phyloP scores from a whole-genome alignment of 441 rosid species.

The Erodium texanum region DNA sequence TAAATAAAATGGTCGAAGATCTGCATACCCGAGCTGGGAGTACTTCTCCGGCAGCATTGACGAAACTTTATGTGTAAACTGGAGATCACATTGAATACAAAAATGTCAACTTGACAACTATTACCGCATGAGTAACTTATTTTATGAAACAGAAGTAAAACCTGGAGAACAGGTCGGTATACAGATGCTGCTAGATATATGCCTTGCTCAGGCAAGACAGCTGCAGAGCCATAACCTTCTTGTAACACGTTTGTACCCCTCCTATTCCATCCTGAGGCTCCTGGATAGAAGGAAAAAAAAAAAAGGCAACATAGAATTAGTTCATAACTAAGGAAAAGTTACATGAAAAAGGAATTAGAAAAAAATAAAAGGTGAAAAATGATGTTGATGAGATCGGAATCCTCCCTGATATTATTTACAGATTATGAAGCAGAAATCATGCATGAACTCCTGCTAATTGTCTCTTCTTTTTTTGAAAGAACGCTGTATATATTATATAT shows the following conservation, averaged over 20 bases:
- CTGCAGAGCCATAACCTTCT: slow-evolving; percentile 96
- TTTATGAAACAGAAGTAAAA: slow-evolving; percentile 24
- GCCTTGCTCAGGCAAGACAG: slow-evolving; percentile 98
- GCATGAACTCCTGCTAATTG: neutral
- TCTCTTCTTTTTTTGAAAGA: too few species aligned
- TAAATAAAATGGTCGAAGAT: neutral
- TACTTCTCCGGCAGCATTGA: slow-evolving; percentile 80
- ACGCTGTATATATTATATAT: too few species aligned
- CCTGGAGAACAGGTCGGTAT: slow-evolving; percentile 94
- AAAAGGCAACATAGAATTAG: neutral
- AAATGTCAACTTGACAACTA: slow-evolving; percentile 14
- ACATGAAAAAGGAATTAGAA: neutral
- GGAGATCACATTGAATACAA: slow-evolving; percentile 32
- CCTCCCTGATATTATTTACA: neutral
- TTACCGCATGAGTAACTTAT: slow-evolving; percentile 2
- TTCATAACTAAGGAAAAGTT: neutral
- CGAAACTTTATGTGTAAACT: slow-evolving; percentile 88
- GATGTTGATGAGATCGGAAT: neutral
- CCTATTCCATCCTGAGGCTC: slow-evolving; percentile 82
- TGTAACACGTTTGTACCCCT: slow-evolving; percentile 68
- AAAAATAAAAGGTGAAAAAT: slow-evolving; percentile 5
- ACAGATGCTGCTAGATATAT: slow-evolving; percentile 91
- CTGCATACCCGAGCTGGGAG: slow-evolving; percentile 71
- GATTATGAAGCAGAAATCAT: neutral
- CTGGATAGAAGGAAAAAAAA: slow-evolving; percentile 3